Evolutionary conservation across 805 yeast genomes (phyloP).

Genomic region (Schwanniomyces pseudopolymorphus): DNA sequence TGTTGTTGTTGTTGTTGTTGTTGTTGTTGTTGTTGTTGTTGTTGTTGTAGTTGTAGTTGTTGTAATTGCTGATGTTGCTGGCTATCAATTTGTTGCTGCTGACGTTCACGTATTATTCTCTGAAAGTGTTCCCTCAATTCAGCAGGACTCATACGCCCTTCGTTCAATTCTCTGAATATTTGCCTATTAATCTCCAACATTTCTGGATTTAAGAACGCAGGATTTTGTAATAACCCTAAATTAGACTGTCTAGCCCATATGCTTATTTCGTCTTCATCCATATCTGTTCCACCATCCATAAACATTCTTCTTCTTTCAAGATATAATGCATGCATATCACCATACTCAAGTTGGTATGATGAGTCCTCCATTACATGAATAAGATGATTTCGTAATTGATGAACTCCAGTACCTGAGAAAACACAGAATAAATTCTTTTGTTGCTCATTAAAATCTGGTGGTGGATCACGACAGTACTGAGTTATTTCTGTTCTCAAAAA

Average conservation of each 20-base stretch:
- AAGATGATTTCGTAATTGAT: slow-evolving; percentile 67
- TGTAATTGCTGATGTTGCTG: slow-evolving; percentile 7
- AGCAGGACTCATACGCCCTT: slow-evolving; percentile 28
- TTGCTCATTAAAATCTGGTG: slow-evolving; percentile 83
- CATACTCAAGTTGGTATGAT: slow-evolving; percentile 31
- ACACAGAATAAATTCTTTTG: slow-evolving; percentile 90
- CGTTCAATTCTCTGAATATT: slow-evolving; percentile 28
- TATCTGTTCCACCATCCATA: slow-evolving; percentile 16
- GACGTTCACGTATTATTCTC: slow-evolving; percentile 25
- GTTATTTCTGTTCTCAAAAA: slow-evolving; percentile 85
- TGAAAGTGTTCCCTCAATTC: slow-evolving; percentile 36
- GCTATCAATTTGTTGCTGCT: slow-evolving; percentile 19
- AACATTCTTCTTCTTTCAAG: slow-evolving; percentile 28
- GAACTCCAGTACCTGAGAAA: slow-evolving; percentile 88
- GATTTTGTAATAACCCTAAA: slow-evolving; percentile 22
- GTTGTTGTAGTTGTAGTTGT: slow-evolving; percentile 6
- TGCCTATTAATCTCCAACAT: slow-evolving; percentile 29
- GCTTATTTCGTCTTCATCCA: slow-evolving; percentile 23
- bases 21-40: slow-evolving; percentile 14
- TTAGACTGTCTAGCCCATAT: slow-evolving; percentile 30
- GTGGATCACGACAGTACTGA: slow-evolving; percentile 86
- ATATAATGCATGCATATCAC: slow-evolving; percentile 27
- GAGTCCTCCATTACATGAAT: slow-evolving; percentile 43
- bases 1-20: slow-evolving; percentile 1
- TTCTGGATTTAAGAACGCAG: slow-evolving; percentile 16